phyloP scores from a whole-genome alignment of 495 filamentous ascomycete species.

The Cercophora sp. region DNA sequence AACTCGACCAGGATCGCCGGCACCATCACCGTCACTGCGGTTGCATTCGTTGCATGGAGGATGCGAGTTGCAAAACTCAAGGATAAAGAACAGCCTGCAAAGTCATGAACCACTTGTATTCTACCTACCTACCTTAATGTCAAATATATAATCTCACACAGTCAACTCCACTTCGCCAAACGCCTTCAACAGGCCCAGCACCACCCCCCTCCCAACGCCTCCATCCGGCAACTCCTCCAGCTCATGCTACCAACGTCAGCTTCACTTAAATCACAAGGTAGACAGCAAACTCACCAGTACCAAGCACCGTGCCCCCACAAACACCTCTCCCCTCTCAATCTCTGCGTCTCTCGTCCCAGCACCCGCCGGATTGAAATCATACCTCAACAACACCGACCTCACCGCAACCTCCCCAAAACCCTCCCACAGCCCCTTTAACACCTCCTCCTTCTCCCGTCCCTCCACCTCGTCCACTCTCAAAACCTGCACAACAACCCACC shows the following conservation, averaged over 20 bases:
- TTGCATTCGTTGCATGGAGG: slow-evolving; percentile 4
- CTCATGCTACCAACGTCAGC: background rate
- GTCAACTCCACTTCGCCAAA: too few relatives aligned
- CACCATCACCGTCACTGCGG: background rate
- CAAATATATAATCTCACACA: too few relatives aligned
- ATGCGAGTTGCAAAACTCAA: slow-evolving; percentile 2
- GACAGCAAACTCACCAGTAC: background rate
- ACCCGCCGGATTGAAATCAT: background rate
- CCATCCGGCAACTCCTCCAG: background rate
- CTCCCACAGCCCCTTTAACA: background rate
- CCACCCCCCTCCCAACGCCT: background rate
- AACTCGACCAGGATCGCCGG: background rate
- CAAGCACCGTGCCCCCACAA: background rate
- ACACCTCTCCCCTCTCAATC: background rate
- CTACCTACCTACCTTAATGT: too few relatives aligned
- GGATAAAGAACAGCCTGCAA: slow-evolving; percentile 1
- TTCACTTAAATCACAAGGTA: background rate
- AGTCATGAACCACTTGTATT: too few relatives aligned
- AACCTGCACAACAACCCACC: background rate
- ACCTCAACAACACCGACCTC: background rate
- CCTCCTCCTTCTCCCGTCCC: too few relatives aligned
- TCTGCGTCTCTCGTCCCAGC: background rate
- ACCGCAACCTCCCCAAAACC: background rate
- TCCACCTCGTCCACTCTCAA: too few relatives aligned
- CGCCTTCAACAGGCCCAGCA: too few relatives aligned